These are phyloP conservation scores for Paracoccidioides lutzii DNA, from an alignment of 2,329 filamentous ascomycete genomes.

Conservation along the genomic window DNA sequence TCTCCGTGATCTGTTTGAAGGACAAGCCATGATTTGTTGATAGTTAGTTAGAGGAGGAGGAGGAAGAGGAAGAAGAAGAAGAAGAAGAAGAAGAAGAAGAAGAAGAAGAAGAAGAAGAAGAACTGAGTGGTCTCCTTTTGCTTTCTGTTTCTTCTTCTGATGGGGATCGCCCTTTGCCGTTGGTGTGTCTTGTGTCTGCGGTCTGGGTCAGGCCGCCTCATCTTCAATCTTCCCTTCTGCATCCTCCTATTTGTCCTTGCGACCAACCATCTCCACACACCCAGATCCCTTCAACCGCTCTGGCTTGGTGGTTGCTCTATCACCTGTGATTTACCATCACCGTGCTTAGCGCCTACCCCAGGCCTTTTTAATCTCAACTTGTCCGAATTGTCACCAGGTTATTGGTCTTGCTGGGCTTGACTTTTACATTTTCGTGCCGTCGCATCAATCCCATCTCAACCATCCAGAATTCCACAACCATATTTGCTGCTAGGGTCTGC, in stretches of 20 bases:
- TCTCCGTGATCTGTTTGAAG: background rate
- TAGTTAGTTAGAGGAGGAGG: background rate
- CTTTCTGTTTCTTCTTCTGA: background rate
- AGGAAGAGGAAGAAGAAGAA: too few species aligned
- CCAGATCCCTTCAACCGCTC: background rate
- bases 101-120: too few species aligned
- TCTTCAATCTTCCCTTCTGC: background rate
- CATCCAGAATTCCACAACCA: background rate
- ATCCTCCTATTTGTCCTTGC: slow-evolving; percentile 1
- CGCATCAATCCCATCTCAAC: background rate
- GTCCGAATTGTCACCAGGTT: background rate
- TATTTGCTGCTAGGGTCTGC: background rate
- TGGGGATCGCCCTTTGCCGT: background rate
- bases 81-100: background rate
- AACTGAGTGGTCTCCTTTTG: background rate
- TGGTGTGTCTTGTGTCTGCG: background rate
- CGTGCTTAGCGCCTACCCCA: background rate
- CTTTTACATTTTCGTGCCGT: background rate
- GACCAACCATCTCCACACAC: background rate
- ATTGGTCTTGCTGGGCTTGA: background rate
- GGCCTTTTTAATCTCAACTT: background rate
- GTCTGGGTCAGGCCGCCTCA: background rate
- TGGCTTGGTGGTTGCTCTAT: background rate
- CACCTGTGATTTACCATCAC: background rate
- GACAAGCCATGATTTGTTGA: background rate